Percentiles rank a stretch among this genome's conserved stretches.
Evolutionary conservation across 768 basidiomycete species (phyloP).

Genomic region (Collybiopsis luxurians): DNA sequence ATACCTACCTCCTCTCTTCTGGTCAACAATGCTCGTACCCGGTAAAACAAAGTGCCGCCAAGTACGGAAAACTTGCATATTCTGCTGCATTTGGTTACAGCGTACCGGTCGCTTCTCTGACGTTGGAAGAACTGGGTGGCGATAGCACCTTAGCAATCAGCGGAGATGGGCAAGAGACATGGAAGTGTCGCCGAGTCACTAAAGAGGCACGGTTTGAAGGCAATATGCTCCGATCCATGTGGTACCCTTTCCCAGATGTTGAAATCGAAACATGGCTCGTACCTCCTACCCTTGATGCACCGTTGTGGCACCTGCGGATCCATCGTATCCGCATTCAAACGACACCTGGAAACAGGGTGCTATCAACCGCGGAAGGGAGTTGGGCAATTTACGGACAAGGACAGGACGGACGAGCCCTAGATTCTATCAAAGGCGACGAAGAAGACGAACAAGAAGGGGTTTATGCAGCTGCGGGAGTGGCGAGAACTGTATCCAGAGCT

Average conservation of each 20-base stretch:
- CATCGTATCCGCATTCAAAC: slow-evolving; percentile 38
- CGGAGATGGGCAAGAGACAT: slow-evolving; percentile 69
- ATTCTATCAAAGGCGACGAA: slow-evolving; percentile 19
- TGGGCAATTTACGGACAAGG: slow-evolving; percentile 51
- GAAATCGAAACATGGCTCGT: slow-evolving; percentile 74
- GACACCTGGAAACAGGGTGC: not conserved
- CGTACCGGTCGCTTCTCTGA: slow-evolving; percentile 46
- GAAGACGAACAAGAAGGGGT: not conserved
- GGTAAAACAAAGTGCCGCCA: slow-evolving; percentile 74
- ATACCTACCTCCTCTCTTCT: slow-evolving; percentile 70
- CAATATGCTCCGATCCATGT: slow-evolving; percentile 59
- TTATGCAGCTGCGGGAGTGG: slow-evolving; percentile 38
- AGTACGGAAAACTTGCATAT: slow-evolving; percentile 78
- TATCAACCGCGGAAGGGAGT: slow-evolving; percentile 31
- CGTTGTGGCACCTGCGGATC: slow-evolving; percentile 68
- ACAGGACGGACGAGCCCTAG: slow-evolving; percentile 40
- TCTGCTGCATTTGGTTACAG: slow-evolving; percentile 78
- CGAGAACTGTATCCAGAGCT: slow-evolving; percentile 54
- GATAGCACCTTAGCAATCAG: slow-evolving; percentile 71
- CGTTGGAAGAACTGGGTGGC: slow-evolving; percentile 66
- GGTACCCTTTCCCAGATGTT: slow-evolving; percentile 75
- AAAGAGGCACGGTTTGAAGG: slow-evolving; percentile 56
- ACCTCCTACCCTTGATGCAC: slow-evolving; percentile 54
- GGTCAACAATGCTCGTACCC: slow-evolving; percentile 81
- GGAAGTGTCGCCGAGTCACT: slow-evolving; percentile 66